These are phyloP conservation scores for Diaporthe helianthi DNA, from an alignment of 2,329 filamentous ascomycete species.

Conservation along the genomic window DNA sequence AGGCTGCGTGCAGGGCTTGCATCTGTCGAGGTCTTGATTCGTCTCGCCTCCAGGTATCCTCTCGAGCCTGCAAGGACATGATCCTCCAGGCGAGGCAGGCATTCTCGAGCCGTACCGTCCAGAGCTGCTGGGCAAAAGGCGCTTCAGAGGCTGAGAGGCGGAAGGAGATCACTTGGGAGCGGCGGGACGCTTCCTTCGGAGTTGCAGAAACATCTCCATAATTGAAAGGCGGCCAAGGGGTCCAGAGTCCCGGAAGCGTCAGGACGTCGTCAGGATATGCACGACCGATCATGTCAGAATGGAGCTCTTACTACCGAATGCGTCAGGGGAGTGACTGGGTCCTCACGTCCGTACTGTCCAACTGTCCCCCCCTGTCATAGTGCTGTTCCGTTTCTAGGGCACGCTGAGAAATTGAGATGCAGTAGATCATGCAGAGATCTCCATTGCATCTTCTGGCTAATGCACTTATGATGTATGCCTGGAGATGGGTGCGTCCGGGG, in stretches of 20 bases:
- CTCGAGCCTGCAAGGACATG: not conserved
- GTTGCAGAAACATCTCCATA: constrained; percentile 19
- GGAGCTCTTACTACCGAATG: constrained; percentile 24
- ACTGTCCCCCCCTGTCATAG: constrained; percentile 1
- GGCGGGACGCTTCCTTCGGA: not conserved
- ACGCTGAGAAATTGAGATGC: constrained; percentile 19
- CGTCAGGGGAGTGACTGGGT: constrained; percentile 23
- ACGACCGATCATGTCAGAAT: constrained; percentile 20
- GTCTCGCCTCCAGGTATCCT: not conserved
- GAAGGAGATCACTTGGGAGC: constrained; percentile 18
- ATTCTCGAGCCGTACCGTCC: constrained; percentile 21
- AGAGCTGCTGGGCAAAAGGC: not conserved
- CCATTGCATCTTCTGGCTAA: constrained; percentile 28
- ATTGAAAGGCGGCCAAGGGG: constrained; percentile 10
- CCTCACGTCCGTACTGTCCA: not conserved
- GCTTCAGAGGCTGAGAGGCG: constrained; percentile 24
- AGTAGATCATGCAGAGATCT: constrained; percentile 25
- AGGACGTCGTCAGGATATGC: constrained; percentile 11
- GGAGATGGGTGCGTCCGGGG: constrained; percentile 7
- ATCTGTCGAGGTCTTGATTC: not conserved
- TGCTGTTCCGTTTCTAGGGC: not conserved
- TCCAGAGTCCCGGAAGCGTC: not conserved
- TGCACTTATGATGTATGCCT: constrained; percentile 15
- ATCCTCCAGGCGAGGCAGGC: not conserved
- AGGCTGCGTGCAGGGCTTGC: not conserved